Evolutionary conservation across 768 basidiomycete species (phyloP), one percentile per base, ranked within the genome.

Genomic region (Lactarius deliciosus): DNA sequence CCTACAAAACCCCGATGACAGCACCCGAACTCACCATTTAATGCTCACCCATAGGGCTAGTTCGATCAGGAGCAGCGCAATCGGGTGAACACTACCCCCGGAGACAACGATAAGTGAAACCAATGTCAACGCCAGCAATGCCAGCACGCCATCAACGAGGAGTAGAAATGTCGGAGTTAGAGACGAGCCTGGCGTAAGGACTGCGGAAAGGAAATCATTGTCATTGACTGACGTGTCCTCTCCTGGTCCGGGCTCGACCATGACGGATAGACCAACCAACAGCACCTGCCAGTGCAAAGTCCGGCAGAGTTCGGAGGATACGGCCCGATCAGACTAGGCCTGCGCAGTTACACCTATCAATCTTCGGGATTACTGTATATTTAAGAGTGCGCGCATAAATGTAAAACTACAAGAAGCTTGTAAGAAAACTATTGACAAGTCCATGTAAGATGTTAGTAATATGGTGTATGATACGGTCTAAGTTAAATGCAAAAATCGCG

Each of bases 181-280:
- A 2, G 90, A 89, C 2, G 90, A 92, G 28, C 91, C 91, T 11
- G 92, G 90, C 58, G 79, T 82, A 16, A 94, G 80, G 64, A 94
- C 80, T 67, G 81, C 79, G 22, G 82, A 76, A 66, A 91, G 74
- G 72, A 89, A 83, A 11, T 66, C 72, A 11, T 61, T 28, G 41
- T 34, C 65, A 11, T 61, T 28, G 41, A 30, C 64, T 18, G 47
- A 53, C n/a, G 18, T 34, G 13, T 64, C 45, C 32, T 38, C 15
- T 16, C 30, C 22, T 9, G 30, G 9, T 25, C 18, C 22, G 30
- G 28, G 57, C 9, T 60, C 59, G 43, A 28, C 25, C 64, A 60
- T 34, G 34, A 8, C 10, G 34, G 18, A 40, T 56, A 41, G 32
- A n/a, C 18, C 18, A 32, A 16, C 38, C 15, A 38, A 38, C 36